phyloP scores from a whole-genome alignment of 441 rosid species.

The Corymbia calophylla region DNA sequence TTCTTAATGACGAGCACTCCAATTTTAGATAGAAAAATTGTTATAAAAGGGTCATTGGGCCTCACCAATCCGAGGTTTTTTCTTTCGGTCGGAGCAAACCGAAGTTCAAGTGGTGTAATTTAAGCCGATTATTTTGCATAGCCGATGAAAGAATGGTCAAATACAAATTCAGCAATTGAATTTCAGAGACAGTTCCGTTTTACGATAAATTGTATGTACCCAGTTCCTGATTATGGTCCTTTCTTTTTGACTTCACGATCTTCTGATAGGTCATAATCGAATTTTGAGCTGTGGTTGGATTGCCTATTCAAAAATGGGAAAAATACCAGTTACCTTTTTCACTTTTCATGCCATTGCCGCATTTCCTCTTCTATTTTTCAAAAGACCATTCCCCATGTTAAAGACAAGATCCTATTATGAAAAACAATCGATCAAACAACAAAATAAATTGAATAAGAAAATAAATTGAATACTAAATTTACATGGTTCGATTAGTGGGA shows the following conservation, averaged over 20 bases:
- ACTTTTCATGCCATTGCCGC: neutral
- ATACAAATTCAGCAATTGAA: neutral
- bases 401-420: neutral
- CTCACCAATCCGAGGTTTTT: neutral
- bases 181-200: neutral
- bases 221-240: neutral
- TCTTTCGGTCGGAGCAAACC: neutral
- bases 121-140: neutral
- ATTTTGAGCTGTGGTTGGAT: neutral
- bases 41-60: neutral
- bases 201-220: neutral
- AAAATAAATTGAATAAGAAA: neutral
- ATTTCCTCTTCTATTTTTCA: neutral
- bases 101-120: neutral
- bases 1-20: neutral
- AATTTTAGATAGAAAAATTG: neutral
- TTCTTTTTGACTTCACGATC: neutral
- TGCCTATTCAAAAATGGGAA: neutral
- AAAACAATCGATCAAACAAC: neutral
- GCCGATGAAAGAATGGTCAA: neutral
- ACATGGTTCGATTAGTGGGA: neutral
- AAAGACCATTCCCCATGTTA: neutral
- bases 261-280: neutral
- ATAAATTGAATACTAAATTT: neutral
- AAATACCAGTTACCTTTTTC: neutral